A percentile compares a stretch with the other conserved stretches of the same genome.
phyloP scores from a whole-genome alignment of 345 rosid genomes.

The Anacardium occidentale region DNA sequence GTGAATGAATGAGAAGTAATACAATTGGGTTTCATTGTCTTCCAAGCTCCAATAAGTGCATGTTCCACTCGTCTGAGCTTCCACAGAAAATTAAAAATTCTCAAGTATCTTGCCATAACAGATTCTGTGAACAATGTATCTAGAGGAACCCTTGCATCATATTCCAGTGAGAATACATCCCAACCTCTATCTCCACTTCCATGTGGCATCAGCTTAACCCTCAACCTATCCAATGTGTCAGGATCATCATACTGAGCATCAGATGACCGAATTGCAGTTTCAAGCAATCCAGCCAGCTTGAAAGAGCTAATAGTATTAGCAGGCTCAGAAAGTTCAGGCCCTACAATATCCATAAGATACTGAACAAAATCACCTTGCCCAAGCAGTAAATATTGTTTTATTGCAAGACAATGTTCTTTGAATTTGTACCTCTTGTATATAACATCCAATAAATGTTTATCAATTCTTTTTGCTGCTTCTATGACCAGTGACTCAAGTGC shows the following conservation, averaged over 20 bases:
- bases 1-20: constrained; percentile 74
- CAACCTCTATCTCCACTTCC: constrained; percentile 89
- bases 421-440: constrained; percentile 75
- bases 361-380: constrained; percentile 99
- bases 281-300: constrained; percentile 89
- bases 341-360: constrained; percentile 87
- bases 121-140: constrained; percentile 92
- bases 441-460: constrained; percentile 83
- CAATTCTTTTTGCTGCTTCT: constrained; percentile 97
- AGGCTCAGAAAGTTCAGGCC: constrained; percentile 95
- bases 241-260: constrained; percentile 97
- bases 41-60: constrained; percentile 95
- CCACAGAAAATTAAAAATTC: constrained; percentile 96
- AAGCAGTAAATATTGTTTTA: constrained; percentile 84
- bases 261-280: constrained; percentile 90
- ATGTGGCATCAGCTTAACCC: constrained; percentile 94
- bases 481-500: constrained; percentile 86
- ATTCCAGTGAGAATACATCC: constrained; percentile 97
- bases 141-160: constrained; percentile 89
- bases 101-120: constrained; percentile 76
- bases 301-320: constrained; percentile 94
- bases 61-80: constrained; percentile 94
- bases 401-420: constrained; percentile 95
- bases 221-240: constrained; percentile 84
- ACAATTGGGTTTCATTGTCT: constrained; percentile 98